Evolutionary conservation across 1,139 yeast species (phyloP).

Genomic region (Blastobotrys niveus): DNA sequence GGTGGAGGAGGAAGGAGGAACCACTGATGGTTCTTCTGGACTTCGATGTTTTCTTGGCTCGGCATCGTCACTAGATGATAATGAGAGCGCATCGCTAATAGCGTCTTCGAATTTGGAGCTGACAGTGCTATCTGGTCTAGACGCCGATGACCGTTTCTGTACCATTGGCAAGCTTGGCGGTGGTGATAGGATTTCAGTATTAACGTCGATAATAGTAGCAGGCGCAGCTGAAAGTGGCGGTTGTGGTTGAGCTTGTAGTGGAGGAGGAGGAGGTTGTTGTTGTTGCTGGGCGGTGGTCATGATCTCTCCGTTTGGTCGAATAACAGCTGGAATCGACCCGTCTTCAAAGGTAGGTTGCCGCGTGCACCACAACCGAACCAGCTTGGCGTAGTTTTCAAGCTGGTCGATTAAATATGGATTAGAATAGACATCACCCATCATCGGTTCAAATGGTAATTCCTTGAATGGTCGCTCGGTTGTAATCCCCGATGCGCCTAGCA

Average conservation of each 20-base stretch:
- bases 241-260: no score
- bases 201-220: constrained; percentile 2
- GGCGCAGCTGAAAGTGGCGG: not conserved
- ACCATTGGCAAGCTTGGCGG: no score
- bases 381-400: constrained; percentile 29
- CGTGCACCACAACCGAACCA: constrained; percentile 28
- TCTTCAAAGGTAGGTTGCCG: constrained; percentile 2
- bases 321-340: not conserved
- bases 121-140: constrained; percentile 3
- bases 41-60: not conserved
- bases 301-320: constrained; percentile 1
- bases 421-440: constrained; percentile 31
- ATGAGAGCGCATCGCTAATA: constrained; percentile 4
- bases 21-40: not conserved
- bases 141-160: no score
- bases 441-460: constrained; percentile 25
- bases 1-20: not conserved
- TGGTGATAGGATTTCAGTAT: not conserved
- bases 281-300: not conserved
- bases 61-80: constrained; percentile 1
- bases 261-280: not conserved
- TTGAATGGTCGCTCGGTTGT: constrained; percentile 25
- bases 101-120: constrained; percentile 13
- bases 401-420: constrained; percentile 36
- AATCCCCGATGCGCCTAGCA: constrained; percentile 14